phyloP scores from a whole-genome alignment of 129 eudicot species.

The Arctium minus region DNA sequence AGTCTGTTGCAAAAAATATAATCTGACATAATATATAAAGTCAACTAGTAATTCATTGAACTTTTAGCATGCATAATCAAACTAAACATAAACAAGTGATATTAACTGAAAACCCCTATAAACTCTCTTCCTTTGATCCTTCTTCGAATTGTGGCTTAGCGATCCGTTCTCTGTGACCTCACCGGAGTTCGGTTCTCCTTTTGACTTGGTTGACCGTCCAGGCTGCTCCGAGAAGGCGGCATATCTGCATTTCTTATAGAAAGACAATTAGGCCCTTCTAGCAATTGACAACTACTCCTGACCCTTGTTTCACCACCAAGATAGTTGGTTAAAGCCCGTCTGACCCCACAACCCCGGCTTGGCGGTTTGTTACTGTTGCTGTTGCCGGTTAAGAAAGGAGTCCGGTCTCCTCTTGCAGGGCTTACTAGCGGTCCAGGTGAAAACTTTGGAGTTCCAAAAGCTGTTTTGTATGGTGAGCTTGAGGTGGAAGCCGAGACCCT shows the following conservation, averaged over 20 bases:
- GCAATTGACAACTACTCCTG: constrained; percentile 35
- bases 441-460: constrained; percentile 57
- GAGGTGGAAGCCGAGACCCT: constrained; percentile 54
- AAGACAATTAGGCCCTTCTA: constrained; percentile 44
- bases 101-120: constrained; percentile 7
- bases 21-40: background rate
- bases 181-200: constrained; percentile 42
- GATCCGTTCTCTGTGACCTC: constrained; percentile 26
- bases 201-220: constrained; percentile 29
- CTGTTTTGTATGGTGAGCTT: constrained; percentile 66
- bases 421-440: constrained; percentile 59
- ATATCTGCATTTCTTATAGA: constrained; percentile 36
- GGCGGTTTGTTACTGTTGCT: constrained; percentile 47
- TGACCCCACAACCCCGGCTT: constrained; percentile 82
- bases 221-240: constrained; percentile 19
- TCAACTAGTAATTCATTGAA: constrained; percentile 22
- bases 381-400: constrained; percentile 53
- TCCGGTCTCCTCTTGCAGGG: constrained; percentile 70
- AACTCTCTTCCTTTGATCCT: constrained; percentile 7
- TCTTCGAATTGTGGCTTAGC: constrained; percentile 11
- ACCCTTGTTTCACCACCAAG: constrained; percentile 77
- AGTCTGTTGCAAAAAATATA: background rate
- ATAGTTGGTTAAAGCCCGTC: constrained; percentile 73
- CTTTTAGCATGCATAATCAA: constrained; percentile 14
- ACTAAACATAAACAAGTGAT: constrained; percentile 3